phyloP scores from a whole-genome alignment of 23 red algal genomes.

The Agarophyton chilense region DNA sequence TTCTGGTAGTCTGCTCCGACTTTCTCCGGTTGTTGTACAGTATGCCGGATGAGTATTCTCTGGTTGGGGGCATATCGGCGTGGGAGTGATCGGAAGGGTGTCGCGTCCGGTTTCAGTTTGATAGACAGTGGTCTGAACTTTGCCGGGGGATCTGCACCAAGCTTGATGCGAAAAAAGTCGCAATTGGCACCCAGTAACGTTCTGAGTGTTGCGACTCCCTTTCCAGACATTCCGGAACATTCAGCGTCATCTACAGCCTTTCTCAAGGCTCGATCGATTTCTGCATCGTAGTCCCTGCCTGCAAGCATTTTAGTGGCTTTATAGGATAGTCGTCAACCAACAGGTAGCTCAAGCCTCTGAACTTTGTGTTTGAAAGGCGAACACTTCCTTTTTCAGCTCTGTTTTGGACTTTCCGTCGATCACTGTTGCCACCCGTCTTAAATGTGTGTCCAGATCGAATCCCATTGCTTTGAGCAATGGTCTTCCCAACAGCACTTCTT shows the following conservation, averaged over 20 bases:
- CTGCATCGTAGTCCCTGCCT: neutral
- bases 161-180: slow-evolving; percentile 15
- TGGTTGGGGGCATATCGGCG: neutral
- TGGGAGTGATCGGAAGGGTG: neutral
- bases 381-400: neutral
- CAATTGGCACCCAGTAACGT: neutral
- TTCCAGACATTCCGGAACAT: neutral
- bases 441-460: slow-evolving; percentile 7
- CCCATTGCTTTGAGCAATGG: slow-evolving; percentile 18
- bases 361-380: neutral
- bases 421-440: neutral
- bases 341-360: neutral
- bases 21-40: slow-evolving; percentile 3
- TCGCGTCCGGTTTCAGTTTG: neutral
- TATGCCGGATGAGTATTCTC: neutral
- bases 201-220: neutral
- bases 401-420: neutral
- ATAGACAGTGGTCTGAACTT: slow-evolving; percentile 1
- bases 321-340: neutral
- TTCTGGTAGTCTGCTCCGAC: slow-evolving; percentile 44
- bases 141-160: slow-evolving; percentile 29
- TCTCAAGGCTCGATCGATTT: neutral
- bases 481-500: slow-evolving; percentile 27
- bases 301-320: slow-evolving; percentile 5
- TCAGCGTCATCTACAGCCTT: neutral